Evolutionary conservation across 1,284 basidiomycete genomes (phyloP), one percentile per base, ranked within the genome.

Genomic region (Heterobasidion occidentale): DNA sequence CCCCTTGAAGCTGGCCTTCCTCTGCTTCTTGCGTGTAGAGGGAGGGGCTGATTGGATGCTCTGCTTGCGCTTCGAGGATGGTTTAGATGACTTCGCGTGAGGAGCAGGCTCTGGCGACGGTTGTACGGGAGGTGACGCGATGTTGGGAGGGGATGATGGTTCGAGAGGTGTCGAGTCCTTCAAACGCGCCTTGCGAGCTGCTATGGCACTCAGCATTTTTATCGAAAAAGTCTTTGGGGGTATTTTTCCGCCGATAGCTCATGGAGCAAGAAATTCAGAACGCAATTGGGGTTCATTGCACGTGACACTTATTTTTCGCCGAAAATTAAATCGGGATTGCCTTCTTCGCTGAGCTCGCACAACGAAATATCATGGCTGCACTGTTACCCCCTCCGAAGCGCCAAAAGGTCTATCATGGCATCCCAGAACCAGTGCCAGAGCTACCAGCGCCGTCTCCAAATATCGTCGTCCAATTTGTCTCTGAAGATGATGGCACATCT

Each of bases 391-490:
- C 92, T 35, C 90, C 90, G 33, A 94, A 94, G 73, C 78, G 92
- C 61, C 80, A 86, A 67, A 92, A 92, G 68, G 77, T 88, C 20
- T 87, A 89, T 67, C 86, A 92, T 64, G 86, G 88, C 9, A 69
- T 85, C 1, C 78, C 83, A 57, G 80, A 83, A 60, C 87, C 87
- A 51, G 79, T 76, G 47, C 78, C 79, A 57, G 81, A 82, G 59
- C 69, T 73, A 3, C 71, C 73, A n/a, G 72, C 76, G 56, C 79
- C 83, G 7, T 78, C 80, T 2, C 79, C 81, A 1, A 88, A 86
- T 60, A 74, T 97, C 58, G 81, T 96, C 15, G 92, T 96, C 19
- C 92, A 96, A 68, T 96, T 97, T 69, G 86, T 93, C 45, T 88
- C 88, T 15, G 90, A 94, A 60, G 88, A 94, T 58, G 89, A 92